Conservation (phyloP, 2,329 filamentous ascomycete genomes). For the Venturia effusa region DNA sequence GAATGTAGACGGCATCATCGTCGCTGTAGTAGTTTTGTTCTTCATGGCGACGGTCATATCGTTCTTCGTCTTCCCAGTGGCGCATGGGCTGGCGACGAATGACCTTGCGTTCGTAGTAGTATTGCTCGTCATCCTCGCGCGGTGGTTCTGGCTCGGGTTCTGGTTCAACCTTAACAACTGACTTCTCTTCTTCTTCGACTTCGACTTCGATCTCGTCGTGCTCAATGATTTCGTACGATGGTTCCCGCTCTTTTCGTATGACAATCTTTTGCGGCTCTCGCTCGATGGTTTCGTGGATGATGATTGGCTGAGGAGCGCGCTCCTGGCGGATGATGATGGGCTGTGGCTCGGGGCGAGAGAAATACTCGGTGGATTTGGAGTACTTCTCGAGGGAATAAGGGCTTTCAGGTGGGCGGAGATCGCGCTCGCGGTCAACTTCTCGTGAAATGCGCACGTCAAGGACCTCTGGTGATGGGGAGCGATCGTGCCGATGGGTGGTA, state of each 20-base stretch:
- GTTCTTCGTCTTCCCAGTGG: conserved; percentile 25
- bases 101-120: conserved; percentile 49
- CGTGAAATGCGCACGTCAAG: conserved; percentile 3
- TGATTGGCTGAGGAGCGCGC: conserved; percentile 40
- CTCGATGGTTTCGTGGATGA: conserved; percentile 34
- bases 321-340: conserved; percentile 42
- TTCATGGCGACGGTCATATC: conserved; percentile 26
- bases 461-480: neutral
- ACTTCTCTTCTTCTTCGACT: neutral
- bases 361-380: conserved; percentile 42
- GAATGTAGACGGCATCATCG: conserved; percentile 50
- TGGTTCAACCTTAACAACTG: conserved; percentile 22
- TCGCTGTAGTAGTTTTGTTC: conserved; percentile 44
- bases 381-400: conserved; percentile 39
- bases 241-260: conserved; percentile 41
- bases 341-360: conserved; percentile 35
- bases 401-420: conserved; percentile 22
- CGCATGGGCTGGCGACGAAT: conserved; percentile 31
- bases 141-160: conserved; percentile 18
- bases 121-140: conserved; percentile 46
- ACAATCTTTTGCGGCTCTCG: conserved; percentile 35
- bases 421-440: conserved; percentile 12
- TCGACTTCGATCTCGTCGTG: conserved; percentile 37
- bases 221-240: conserved; percentile 49
- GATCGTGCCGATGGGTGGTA: conserved; percentile 2